Evolutionary conservation across 176 grass and related monocot genomes (phyloP), one percentile per base, ranked within the genome.

Genomic region (Pharus latifolius): DNA sequence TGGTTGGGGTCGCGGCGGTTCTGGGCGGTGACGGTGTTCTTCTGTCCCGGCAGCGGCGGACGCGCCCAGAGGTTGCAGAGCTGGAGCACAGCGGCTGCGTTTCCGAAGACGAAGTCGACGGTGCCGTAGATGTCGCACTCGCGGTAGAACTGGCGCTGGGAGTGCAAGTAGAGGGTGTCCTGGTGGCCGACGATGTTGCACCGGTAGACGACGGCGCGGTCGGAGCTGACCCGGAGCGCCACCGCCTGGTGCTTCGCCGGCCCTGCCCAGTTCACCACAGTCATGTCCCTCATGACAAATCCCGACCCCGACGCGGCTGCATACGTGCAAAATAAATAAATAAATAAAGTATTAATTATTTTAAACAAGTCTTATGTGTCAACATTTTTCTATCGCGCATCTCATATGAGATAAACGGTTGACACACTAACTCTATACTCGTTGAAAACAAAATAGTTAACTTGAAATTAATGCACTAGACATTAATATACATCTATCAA

Each of bases 31-130:
- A 92, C 47, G 35, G 85, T 85, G 82, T 77, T 80, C 69, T 80
- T 76, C 76, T 92, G 82, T 2, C 41, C 51, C 4, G 65, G 49
- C 42, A 82, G 65, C 10, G 85, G 89, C 40, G 24, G 45, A 19
- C 89, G 78, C 8, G 82, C 37, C 64, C 65, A 85, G 25, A 88
- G 75, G 22, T 18, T 60, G 85, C 90, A 88, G 19, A 61, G 74
- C 59, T 92, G 85, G 11, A 92, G 74, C 49, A 92, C 85, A 35
- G 84, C 90, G 3, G 90, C 90, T 12, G 89, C 89, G 67, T 92
- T 88, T 47, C 84, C 89, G 34, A 88, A 88, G 24, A 88, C 79
- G 68, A 82, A 82, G 47, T 88, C 85, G 15, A 88, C 90, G 28
- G 90, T 92, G 45, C 84, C 90, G 26, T 69, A 77, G 45, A 92